phyloP scores from a whole-genome alignment of 371 early-diverging fungal species.

The Sporodiniella umbellata region DNA sequence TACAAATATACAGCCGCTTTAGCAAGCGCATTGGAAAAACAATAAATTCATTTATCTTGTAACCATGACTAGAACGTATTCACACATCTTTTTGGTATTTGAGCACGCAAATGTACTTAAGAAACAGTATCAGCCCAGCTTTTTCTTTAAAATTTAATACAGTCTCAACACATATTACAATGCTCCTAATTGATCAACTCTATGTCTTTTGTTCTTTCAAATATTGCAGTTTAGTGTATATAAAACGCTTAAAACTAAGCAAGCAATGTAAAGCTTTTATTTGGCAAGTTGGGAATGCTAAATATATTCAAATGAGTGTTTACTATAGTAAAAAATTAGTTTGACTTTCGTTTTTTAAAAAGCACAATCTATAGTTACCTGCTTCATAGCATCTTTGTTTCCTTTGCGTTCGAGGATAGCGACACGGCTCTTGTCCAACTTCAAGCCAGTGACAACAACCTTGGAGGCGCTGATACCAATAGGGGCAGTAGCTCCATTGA shows the following conservation, averaged over 20 bases:
- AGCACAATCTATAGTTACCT: conserved; percentile 20
- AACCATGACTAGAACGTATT: too few relatives aligned
- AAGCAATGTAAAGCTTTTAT: not conserved
- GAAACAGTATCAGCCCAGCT: too few relatives aligned
- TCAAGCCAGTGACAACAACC: conserved; percentile 91
- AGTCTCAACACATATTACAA: too few relatives aligned
- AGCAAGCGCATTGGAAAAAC: conserved; percentile 7
- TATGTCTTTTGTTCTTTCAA: too few relatives aligned
- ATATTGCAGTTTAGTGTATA: too few relatives aligned
- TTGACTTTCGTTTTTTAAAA: too few relatives aligned
- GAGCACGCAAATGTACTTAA: too few relatives aligned
- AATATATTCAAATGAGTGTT: not conserved
- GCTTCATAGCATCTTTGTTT: conserved; percentile 38
- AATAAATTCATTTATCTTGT: conserved; percentile 1
- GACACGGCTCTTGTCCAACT: conserved; percentile 96
- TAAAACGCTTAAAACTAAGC: too few relatives aligned
- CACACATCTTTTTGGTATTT: too few relatives aligned
- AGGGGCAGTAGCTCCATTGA: conserved; percentile 90
- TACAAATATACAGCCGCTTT: conserved; percentile 13
- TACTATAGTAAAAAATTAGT: too few relatives aligned
- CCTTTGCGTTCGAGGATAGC: conserved; percentile 80
- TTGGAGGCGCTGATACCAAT: conserved; percentile 97
- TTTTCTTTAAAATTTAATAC: too few relatives aligned
- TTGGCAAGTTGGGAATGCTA: not conserved
- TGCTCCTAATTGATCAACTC: too few relatives aligned